These are phyloP conservation scores for Helotiales sp. DNA, from an alignment of 2,329 filamentous ascomycete genomes.

Conservation along the genomic window DNA sequence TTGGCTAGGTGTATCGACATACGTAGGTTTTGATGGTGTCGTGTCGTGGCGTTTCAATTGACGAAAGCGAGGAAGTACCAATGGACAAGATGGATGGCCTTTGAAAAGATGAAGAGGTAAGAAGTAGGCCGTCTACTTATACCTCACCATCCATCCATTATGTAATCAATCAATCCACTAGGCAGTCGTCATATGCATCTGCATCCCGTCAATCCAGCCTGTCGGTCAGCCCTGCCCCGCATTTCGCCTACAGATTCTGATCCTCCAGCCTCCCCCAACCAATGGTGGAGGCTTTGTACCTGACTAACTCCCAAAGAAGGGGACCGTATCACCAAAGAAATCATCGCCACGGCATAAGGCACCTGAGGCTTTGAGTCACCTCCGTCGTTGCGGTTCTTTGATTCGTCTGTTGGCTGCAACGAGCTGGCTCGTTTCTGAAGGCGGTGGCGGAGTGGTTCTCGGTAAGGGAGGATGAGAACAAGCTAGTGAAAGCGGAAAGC, in stretches of 20 bases:
- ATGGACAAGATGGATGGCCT: background rate
- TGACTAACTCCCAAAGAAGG: background rate
- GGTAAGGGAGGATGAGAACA: background rate
- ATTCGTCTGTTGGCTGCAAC: background rate
- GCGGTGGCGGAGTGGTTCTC: background rate
- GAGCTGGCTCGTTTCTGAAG: background rate
- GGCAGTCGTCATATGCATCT: conserved; percentile 4
- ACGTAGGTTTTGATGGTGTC: background rate
- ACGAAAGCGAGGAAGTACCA: background rate
- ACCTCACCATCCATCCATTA: background rate
- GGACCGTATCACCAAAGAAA: background rate
- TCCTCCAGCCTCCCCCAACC: conserved; percentile 5
- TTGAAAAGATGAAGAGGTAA: background rate
- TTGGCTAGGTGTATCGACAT: background rate
- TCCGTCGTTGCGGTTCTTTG: background rate
- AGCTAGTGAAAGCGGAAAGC: background rate
- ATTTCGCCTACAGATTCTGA: background rate
- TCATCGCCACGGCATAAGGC: background rate
- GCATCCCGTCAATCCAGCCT: background rate
- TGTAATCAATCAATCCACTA: conserved; percentile 8
- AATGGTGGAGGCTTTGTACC: conserved; percentile 13
- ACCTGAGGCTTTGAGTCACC: background rate
- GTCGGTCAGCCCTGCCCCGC: conserved; percentile 4
- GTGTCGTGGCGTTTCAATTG: background rate
- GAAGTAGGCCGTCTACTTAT: conserved; percentile 8